Base-by-base conservation (phyloP, 2,329 filamentous ascomycete species). In the Penicillium janthinellum region DNA sequence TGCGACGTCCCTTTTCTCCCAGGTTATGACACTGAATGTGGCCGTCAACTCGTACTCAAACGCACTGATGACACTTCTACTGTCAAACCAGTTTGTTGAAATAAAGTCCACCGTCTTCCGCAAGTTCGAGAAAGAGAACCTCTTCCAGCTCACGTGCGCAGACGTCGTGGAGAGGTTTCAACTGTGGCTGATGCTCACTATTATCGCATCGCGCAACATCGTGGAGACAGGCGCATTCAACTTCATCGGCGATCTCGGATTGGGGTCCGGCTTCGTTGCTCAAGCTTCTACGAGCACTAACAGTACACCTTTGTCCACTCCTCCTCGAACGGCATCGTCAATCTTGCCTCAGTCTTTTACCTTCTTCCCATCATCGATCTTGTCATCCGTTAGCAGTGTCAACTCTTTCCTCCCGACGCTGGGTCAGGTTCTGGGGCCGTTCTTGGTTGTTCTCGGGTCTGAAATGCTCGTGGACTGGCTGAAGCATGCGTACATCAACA, bases 31-130 rank as follows among this genome's bases (percentile, higher is more conserved):
- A 0, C 84, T 99, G 56, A 99, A 99, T 64, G 96, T 99, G 3
- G 95, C 95, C 0, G 94, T 99, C 68, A 99, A 99, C 76, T 97
- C 94, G 0, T 99, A 99, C 76, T 97, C 93, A 0, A 99, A 99
- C 71, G 94, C 95, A 0, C 82, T 99, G 4, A 83, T 99, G 37
- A 97, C 95, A 0, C 84, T 99, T 0, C 82, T 99, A 1, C 86
- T 99, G 73, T 97, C 93, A 6, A 99, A 98, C 72, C 96, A 99
- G 72, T 99, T 99, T 70, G 95, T 99, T 45, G 95, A 99, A 78
- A 96, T 99, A 82, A 99, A 99, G 73, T 91, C 91, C 61, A 96
- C 93, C 0, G 96, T 99, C 0, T 99, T 99, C 82, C 98, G 99
- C 80, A 95, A 94, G 61, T 96, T 98, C 64, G 95, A 99, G 70